Base-by-base conservation (phyloP, 106 monocot genomes). In the Phalaenopsis aphrodite region DNA sequence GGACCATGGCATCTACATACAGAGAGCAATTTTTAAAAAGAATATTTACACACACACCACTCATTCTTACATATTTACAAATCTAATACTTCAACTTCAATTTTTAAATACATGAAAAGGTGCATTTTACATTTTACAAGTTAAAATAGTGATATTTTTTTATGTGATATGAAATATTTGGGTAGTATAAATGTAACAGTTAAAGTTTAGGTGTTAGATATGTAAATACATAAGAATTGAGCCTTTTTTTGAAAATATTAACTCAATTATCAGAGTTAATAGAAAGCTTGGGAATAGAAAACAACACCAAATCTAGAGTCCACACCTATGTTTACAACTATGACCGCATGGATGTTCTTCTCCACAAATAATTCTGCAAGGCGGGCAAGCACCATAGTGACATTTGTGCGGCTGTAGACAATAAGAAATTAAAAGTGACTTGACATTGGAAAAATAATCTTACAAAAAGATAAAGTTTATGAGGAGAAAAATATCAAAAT, bases 371-470 rank as follows among this genome's bases (percentile, higher is more conserved):
- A 90, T 78, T 84, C 86, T 85, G 83, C 97, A 97, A 81, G 94
- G 90, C 78, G 94, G 97, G 74, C 97, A 97, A 81, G 94, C 85
- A 86, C 97, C 97, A 88, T 97, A 97, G 78, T 97, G 97, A 85
- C 97, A 97, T 81, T 88, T 97, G 85, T 97, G 97, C 24, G 86
- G 85, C 97, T 97, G 83, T 39, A 16, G 78, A 46, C 82, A 49
- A 75, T 46, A 45, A 58, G 12, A 30, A 58, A 49, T 11, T 23
- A 76, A 76, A 23, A 72, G 55, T 37, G 39, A 41, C 21, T 3
- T 24, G 14, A 43, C 21, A 58, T 42, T 15, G 45, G 11, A 57
- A 81, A 15, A 81, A 75, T 39, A 56, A 43, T 6, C 41, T 45
- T 74, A 74, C 3, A 77, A 43, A 2, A 14, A 57, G 39, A 2